Evolutionary conservation across 805 yeast species (phyloP).

Genomic region (Candida nemodendra): DNA sequence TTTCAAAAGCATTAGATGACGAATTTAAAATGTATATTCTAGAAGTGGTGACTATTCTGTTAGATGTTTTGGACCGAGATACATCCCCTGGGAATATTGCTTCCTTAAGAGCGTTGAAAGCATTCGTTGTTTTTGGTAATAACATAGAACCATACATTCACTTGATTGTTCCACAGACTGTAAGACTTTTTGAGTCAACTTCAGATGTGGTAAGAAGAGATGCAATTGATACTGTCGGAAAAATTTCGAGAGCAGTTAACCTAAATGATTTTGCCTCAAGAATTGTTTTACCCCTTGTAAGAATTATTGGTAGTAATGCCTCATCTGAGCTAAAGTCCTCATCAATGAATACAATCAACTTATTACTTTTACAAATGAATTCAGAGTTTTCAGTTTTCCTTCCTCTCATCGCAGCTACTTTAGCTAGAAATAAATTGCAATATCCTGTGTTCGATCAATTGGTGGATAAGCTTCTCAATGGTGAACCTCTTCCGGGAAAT

Average conservation of each 20-base stretch:
- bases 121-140: constrained; percentile 82
- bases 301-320: constrained; percentile 48
- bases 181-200: constrained; percentile 71
- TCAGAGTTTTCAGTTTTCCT: constrained; percentile 81
- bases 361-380: constrained; percentile 77
- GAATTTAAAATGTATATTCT: constrained; percentile 87
- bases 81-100: constrained; percentile 59
- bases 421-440: constrained; percentile 62
- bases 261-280: constrained; percentile 87
- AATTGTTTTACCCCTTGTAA: constrained; percentile 78
- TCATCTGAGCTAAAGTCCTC: constrained; percentile 59
- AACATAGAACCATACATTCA: constrained; percentile 88
- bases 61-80: constrained; percentile 75
- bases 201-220: constrained; percentile 62
- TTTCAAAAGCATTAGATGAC: constrained; percentile 84
- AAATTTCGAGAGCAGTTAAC: constrained; percentile 67
- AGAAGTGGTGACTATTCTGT: constrained; percentile 68
- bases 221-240: constrained; percentile 82
- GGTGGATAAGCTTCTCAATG: constrained; percentile 71
- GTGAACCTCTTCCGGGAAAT: constrained; percentile 83
- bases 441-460: constrained; percentile 77
- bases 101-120: constrained; percentile 70
- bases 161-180: constrained; percentile 81
- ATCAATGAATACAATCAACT: constrained; percentile 76
- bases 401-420: constrained; percentile 71